Conservation (phyloP, 2,329 filamentous ascomycete species). For the Fusarium tanahbumbuense region DNA sequence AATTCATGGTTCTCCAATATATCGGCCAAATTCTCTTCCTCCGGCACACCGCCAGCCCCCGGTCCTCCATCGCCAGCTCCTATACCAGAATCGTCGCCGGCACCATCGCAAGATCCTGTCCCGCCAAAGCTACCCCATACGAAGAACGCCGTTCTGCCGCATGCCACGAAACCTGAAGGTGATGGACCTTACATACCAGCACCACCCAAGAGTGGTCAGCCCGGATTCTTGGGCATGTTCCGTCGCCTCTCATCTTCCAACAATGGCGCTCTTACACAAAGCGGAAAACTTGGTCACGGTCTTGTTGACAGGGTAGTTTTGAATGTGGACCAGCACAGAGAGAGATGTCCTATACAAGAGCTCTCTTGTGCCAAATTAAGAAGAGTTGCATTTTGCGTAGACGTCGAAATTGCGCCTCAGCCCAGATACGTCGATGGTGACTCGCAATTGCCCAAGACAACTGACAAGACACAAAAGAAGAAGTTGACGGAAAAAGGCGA, state of each 20-base stretch:
- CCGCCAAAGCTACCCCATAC: conserved; percentile 62
- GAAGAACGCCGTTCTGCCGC: conserved; percentile 70
- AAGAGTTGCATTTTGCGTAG: conserved; percentile 93
- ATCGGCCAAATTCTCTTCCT: conserved; percentile 88
- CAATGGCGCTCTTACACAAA: conserved; percentile 48
- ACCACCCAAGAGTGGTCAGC: conserved; percentile 74
- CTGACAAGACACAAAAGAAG: conserved; percentile 67
- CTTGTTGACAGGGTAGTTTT: conserved; percentile 83
- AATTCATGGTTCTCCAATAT: conserved; percentile 95
- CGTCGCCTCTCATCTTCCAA: conserved; percentile 81
- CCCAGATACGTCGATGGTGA: conserved; percentile 78
- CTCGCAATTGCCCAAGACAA: conserved; percentile 52
- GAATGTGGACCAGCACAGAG: conserved; percentile 84
- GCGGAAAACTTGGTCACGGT: conserved; percentile 63
- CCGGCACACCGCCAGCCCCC: conserved; percentile 50
- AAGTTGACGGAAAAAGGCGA: conserved; percentile 77
- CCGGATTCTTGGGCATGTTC: conserved; percentile 84
- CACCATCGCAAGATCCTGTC: conserved; percentile 54
- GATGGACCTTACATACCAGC: conserved; percentile 78
- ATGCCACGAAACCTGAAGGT: conserved; percentile 66
- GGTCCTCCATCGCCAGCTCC: conserved; percentile 49
- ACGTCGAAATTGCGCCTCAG: conserved; percentile 94
- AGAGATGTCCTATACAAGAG: conserved; percentile 82
- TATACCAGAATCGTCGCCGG: conserved; percentile 45
- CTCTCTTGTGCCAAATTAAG: conserved; percentile 84